A percentile compares a stretch with the other conserved stretches of the same genome.
phyloP scores from a whole-genome alignment of 2,329 filamentous ascomycete species.

The Aspergillus oerlinghausenensis region DNA sequence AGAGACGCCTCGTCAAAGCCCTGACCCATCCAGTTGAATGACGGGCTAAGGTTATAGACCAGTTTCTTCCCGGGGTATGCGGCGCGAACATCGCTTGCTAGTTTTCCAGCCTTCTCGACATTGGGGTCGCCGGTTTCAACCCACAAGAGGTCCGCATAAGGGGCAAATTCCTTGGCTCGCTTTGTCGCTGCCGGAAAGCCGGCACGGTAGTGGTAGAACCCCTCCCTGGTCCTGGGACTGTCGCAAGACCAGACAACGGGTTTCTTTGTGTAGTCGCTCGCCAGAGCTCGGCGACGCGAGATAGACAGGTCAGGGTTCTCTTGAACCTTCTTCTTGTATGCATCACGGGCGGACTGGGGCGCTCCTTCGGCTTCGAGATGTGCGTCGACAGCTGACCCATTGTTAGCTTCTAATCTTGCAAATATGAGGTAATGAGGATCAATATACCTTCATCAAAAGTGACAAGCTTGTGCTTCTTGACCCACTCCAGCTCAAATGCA shows the following conservation, averaged over 20 bases:
- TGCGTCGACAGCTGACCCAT: constrained; percentile 59
- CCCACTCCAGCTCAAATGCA: constrained; percentile 79
- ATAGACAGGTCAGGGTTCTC: constrained; percentile 71
- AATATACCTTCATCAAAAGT: constrained; percentile 74
- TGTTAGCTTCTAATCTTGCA: neutral
- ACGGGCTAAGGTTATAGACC: constrained; percentile 93
- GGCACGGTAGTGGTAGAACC: constrained; percentile 53
- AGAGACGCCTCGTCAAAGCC: constrained; percentile 80
- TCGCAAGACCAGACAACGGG: constrained; percentile 86
- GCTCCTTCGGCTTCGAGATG: constrained; percentile 67
- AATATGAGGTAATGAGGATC: neutral
- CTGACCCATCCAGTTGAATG: constrained; percentile 98
- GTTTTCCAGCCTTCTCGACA: constrained; percentile 68
- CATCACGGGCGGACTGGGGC: constrained; percentile 58
- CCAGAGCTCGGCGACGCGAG: constrained; percentile 68
- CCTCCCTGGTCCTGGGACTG: constrained; percentile 85
- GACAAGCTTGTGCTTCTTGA: constrained; percentile 76
- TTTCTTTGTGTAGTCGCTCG: constrained; percentile 60
- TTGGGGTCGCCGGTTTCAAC: constrained; percentile 90
- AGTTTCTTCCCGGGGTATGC: constrained; percentile 75
- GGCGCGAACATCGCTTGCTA: constrained; percentile 70
- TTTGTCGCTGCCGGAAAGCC: constrained; percentile 86
- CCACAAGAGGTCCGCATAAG: constrained; percentile 93
- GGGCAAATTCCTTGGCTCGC: constrained; percentile 83
- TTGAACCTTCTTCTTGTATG: constrained; percentile 61